Evolutionary conservation across 23 red algal species (phyloP), one percentile per base, ranked within the genome.

Genomic region (Gracilariopsis chorda): DNA sequence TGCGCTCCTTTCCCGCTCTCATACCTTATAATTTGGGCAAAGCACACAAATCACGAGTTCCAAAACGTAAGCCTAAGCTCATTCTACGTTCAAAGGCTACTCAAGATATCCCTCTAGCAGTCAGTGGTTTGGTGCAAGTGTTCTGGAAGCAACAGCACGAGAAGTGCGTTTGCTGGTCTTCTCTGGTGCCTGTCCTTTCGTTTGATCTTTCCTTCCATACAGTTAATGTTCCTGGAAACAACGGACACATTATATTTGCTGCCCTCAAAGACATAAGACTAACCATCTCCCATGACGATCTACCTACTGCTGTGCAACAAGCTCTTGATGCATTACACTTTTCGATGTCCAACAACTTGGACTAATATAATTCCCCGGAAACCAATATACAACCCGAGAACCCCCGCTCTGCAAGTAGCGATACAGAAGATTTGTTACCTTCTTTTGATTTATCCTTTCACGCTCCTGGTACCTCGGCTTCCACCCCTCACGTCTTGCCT

Each of bases 181-280:
- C 12, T 33, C 3, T 7, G 7, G 12, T 19, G 27, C 36, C 35
- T 3, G 71, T 77, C 7, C 36, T 77, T 9, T 7, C 71, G 9
- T 77, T 47, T 30, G 79, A 83, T 20, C 13, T 25, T 24, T 13
- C 14, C 11, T 45, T 4, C 21, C 29, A 57, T 10, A 83, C 79
- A 16, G 4, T 68, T 32, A 83, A 23, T 44, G 79, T 83, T 13
- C 57, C 55, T 10, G 56, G 57, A 17, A 19, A 53, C 8, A 83
- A 44, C 11, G 55, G 39, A 5, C 20, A 47, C 4, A 64, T 17
- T 24, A 65, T 67, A 3, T 17, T 7, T 30, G 30, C 49, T 41
- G 56, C 79, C 11, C 24, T 83, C 45, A 57, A 83, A 83, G 79
- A 83, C 24, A 28, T 80, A 36, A 52, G 53, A 24, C 75, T 7